Evolutionary conservation across 1,284 basidiomycete genomes (phyloP), one percentile per base, ranked within the genome.

Genomic region (Ustilago xerochloae): DNA sequence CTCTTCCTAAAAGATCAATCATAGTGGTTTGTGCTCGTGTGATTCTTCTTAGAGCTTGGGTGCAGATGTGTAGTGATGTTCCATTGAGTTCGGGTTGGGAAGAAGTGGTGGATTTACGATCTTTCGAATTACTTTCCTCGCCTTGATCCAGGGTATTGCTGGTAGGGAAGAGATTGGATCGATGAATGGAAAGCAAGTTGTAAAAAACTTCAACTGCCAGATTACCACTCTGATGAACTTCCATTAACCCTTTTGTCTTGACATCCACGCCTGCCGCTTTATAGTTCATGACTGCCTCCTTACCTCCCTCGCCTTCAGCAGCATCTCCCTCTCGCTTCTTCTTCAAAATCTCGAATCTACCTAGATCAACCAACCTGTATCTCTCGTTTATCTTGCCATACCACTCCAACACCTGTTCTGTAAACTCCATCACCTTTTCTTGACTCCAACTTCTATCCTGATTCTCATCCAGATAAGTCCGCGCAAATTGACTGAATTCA

Each of bases 401-500:
- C 70, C 70, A 73, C 29, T 67, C 43, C 49, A 67, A 28, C 18
- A 73, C 64, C 20, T 59, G 49, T 32, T 64, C 64, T 29, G 70
- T 73, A 38, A 61, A 73, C 2, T 46, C 39, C 26, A 58, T 63
- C 24, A 67, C 41, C 64, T 61, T 59, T 12, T 33, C 41, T 22
- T 73, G 70, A 36, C 52, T 61, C 70, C 70, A 73, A 29, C 47
- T 57, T n/a, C 56, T 41, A 30, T 72, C 69, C 53, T 73, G 64
- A 29, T 67, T 61, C 46, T 73, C 70, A 39, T 73, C 70, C 18
- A 73, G 53, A 24, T 57, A 63, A 15, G 13, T 58, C 7, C 70
- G 41, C 2, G 63, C 60, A 28, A 63, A 64, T 28, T 68, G 56
- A 29, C 51, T 57, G 29, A 73, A 68, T 39, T 73, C 70, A 53